phyloP scores from a whole-genome alignment of 352 stramenopile genomes.

The Phytophthora niederhauseri region DNA sequence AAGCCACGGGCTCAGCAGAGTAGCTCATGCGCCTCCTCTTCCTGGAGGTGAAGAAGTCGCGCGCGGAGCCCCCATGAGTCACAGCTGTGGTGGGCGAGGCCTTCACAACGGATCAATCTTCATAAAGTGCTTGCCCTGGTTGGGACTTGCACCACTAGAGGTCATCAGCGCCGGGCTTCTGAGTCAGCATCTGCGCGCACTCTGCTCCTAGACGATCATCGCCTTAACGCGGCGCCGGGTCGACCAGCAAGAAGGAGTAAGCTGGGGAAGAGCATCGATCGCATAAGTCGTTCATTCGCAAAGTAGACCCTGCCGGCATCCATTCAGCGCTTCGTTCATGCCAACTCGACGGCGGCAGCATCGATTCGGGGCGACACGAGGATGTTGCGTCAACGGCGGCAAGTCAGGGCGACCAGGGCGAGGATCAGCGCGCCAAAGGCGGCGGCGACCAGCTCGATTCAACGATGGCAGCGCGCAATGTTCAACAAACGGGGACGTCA shows the following conservation, averaged over 20 bases:
- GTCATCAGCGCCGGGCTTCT: slow-evolving; percentile 13
- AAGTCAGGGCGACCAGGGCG: background rate
- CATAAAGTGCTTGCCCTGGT: slow-evolving; percentile 1
- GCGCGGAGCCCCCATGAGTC: slow-evolving; percentile 20
- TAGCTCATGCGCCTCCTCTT: background rate
- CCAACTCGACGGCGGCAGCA: background rate
- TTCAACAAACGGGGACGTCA: background rate
- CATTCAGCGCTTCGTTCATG: background rate
- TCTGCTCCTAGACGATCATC: slow-evolving; percentile 17
- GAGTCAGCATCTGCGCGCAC: slow-evolving; percentile 19
- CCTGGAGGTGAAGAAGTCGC: slow-evolving; percentile 17
- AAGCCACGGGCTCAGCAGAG: slow-evolving; percentile 2
- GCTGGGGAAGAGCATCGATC: background rate
- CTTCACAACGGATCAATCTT: slow-evolving; percentile 29
- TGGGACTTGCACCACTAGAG: slow-evolving; percentile 7
- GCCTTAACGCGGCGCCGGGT: background rate
- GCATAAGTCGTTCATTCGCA: background rate
- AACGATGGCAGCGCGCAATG: background rate
- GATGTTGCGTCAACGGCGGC: background rate
- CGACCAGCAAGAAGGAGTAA: background rate
- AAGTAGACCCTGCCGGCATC: no score
- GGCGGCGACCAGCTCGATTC: slow-evolving; percentile 7
- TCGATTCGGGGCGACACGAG: background rate
- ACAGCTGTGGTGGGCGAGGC: slow-evolving; percentile 18
- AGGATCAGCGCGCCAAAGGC: slow-evolving; percentile 1